Conservation (phyloP, 2,329 filamentous ascomycete species). For the Clarireedia homoeocarpa region DNA sequence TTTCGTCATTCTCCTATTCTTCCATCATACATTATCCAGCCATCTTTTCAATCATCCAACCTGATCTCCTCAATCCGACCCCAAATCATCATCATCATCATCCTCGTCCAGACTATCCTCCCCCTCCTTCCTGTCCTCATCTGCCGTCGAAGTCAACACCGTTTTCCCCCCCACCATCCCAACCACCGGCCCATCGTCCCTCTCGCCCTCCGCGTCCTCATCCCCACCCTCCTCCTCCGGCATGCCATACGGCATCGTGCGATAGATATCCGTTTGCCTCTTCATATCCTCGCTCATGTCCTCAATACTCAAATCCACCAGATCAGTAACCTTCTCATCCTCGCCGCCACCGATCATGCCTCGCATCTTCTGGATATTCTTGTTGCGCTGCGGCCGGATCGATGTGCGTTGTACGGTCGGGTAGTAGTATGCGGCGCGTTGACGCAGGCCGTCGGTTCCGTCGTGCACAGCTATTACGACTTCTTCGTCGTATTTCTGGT, state of each 20-base stretch:
- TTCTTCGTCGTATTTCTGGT: constrained; percentile 57
- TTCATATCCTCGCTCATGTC: constrained; percentile 3
- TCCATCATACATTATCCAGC: background rate
- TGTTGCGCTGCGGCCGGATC: constrained; percentile 55
- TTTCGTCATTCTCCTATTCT: background rate
- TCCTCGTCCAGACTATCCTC: constrained; percentile 5
- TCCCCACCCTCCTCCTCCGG: background rate
- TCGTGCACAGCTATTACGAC: constrained; percentile 52
- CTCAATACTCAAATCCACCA: constrained; percentile 7
- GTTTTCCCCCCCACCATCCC: background rate
- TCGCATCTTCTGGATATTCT: constrained; percentile 47
- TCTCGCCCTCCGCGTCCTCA: background rate
- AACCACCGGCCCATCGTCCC: background rate
- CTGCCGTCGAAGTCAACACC: constrained; percentile 2
- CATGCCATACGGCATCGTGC: background rate
- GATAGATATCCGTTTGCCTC: background rate
- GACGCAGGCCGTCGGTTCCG: constrained; percentile 40
- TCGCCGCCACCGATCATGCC: background rate
- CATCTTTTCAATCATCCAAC: background rate
- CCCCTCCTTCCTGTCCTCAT: constrained; percentile 4
- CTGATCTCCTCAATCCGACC: background rate
- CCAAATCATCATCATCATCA: background rate
- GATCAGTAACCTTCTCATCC: constrained; percentile 5
- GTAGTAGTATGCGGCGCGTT: constrained; percentile 59
- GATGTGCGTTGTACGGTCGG: constrained; percentile 57